A percentile compares a stretch with the other conserved stretches of the same genome.
phyloP scores from a whole-genome alignment of 148 eudicot species.

The Polygonum aviculare region DNA sequence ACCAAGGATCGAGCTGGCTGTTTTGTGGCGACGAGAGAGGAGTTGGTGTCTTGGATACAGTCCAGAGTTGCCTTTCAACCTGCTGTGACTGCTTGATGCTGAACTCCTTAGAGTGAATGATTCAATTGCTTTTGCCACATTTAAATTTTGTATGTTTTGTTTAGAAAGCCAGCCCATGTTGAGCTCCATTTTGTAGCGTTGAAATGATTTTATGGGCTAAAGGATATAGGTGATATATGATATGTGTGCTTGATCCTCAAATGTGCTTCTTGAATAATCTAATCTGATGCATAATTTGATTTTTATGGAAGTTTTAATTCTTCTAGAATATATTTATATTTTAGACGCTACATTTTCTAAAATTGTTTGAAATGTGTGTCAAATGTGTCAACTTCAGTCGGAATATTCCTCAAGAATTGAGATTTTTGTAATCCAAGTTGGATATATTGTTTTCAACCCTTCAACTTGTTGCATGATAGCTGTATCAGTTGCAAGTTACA shows the following conservation, averaged over 20 bases:
- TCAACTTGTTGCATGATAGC: neutral
- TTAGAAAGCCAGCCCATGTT: slow-evolving; percentile 1
- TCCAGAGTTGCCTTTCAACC: slow-evolving; percentile 33
- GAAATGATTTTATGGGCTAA: neutral
- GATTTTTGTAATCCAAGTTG: neutral
- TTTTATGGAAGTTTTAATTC: neutral
- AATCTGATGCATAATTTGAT: neutral
- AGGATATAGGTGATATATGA: slow-evolving; percentile 4
- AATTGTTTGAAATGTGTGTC: neutral
- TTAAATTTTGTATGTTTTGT: neutral
- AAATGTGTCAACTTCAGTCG: neutral
- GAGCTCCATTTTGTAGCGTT: slow-evolving; percentile 1
- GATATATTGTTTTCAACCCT: neutral
- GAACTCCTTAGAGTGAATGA: neutral
- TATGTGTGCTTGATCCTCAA: neutral
- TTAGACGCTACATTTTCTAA: neutral
- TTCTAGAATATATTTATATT: too few relatives aligned
- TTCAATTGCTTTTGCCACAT: neutral
- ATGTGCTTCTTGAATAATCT: slow-evolving; percentile 2
- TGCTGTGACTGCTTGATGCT: slow-evolving; percentile 17
- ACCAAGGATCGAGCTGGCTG: slow-evolving; percentile 72
- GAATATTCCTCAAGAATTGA: neutral
- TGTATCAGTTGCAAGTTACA: neutral
- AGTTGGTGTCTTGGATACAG: slow-evolving; percentile 61
- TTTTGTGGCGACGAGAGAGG: slow-evolving; percentile 65